Evolutionary conservation across 257 asterid genomes (phyloP), one percentile per base, ranked within the genome.

Genomic region (Echites panduratus): DNA sequence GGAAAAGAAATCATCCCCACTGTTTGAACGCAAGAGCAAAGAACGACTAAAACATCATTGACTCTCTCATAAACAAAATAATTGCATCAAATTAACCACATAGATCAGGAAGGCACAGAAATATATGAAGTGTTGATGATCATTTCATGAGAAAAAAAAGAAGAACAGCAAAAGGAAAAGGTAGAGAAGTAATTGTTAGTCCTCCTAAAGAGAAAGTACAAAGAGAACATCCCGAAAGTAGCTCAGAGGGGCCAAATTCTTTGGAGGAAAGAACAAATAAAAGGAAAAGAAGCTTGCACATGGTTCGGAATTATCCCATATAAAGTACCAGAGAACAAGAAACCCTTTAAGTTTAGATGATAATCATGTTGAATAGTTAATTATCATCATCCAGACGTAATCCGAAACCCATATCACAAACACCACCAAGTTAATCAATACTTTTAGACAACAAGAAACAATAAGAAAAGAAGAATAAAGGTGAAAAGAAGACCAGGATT

Each of bases 401-500:
- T 9, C 67, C 43, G 26, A 54, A 56, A 38, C 43, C 56, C 67
- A 14, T 71, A 26, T 26, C 29, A 56, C 44, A 56, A 41, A 41
- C 43, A 41, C n/a, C 67, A 56, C 43, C 9, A 56, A 70, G 49
- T 57, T 35, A 10, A 58, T 70, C 50, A n/a, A 17, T 24, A 24
- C 10, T 45, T 16, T 4, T 26, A 20, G 22, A 20, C 32, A 57
- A 38, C 68, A 67, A 68, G 32, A 73, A 76, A 67, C 52, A 27
- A 14, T 59, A 48, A 35, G 22, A 49, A 58, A 52, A 24, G 41
- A 48, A 73, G 35, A 27, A 69, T 64, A 63, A 72, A 68, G 57
- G 76, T 9, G 20, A 56, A 38, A 24, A 43, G 75, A 40, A 49
- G 50, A 62, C 13, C 38, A 74, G 53, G 59, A 59, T 75, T 83